Base-by-base conservation (phyloP, 495 filamentous ascomycete genomes). In the Neurospora africana region DNA sequence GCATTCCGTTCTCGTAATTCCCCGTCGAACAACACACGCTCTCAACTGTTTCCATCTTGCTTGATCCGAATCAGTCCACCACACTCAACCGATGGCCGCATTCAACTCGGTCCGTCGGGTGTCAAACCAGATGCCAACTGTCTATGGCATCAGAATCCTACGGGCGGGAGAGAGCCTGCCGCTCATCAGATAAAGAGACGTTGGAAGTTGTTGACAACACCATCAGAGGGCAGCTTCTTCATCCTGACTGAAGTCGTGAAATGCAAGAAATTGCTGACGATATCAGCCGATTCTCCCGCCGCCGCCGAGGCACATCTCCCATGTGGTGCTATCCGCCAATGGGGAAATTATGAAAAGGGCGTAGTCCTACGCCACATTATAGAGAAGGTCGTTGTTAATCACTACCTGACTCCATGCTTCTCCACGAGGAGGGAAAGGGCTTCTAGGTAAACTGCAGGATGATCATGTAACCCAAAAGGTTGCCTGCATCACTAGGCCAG, bases 1-100 rank as follows among this genome's bases (percentile, higher is more conserved):
- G 69, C 30, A 43, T 70, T 70, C 69, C 30, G 30, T 70, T 70
- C 69, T 70, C 69, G 69, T 70, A 70, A 70, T 33, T 15, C 30
- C 27, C 38, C 41, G 35, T 13, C 13, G 21, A 3, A 35, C 68
- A 8, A 37, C 23, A 37, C 23, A 43, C 8, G 39, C 23, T 15
- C 33, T 23, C 69, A 7, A 58, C 38, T n/a, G 37, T 58, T 27
- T 33, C 8, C 43, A 30, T 30, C 30, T 30, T 40, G 69, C 39
- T 43, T 21, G 38, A 17, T 61, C 27, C 6, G 53, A 61, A 33
- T 61, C 53, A 33, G 53, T 61, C 53, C 53, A 61, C 44, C 21
- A 53, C 44, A 53, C 44, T 10, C 21, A 61, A 19, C 53, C 53
- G 53, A 53, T 8, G 41, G 4, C 23, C 27, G 13, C 53, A 61